These are phyloP conservation scores for Eutrema heterophyllum DNA, from an alignment of 345 rosid genomes.

Conservation along the genomic window DNA sequence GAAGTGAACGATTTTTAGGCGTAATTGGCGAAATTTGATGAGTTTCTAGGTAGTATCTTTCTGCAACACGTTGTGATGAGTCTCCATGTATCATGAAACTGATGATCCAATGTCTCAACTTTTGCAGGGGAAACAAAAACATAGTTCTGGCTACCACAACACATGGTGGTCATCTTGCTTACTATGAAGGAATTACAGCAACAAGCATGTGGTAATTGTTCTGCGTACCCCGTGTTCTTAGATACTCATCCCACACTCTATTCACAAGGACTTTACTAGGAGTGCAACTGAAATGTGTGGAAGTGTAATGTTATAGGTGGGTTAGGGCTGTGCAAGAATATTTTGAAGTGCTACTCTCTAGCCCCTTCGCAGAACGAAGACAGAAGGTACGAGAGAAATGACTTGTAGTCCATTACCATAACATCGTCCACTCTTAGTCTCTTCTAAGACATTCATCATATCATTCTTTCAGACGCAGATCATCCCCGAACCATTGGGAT, in stretches of 20 bases:
- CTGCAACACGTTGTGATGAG: not conserved
- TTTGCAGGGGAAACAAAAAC: constrained; percentile 60
- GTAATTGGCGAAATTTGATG: not conserved
- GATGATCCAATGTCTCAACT: constrained; percentile 14
- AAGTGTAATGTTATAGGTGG: constrained; percentile 57
- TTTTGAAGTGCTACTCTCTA: constrained; percentile 55
- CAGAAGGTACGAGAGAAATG: constrained; percentile 15
- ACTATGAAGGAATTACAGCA: constrained; percentile 78
- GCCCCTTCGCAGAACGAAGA: constrained; percentile 38
- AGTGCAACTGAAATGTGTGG: not conserved
- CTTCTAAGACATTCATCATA: not conserved
- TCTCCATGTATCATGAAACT: not conserved
- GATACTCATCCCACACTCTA: not conserved
- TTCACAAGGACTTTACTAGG: not conserved
- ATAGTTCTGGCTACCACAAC: constrained; percentile 59
- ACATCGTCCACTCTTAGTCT: not conserved
- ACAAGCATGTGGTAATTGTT: constrained; percentile 56
- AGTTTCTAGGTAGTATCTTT: constrained; percentile 1
- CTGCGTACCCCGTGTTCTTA: not conserved
- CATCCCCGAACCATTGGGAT: constrained; percentile 25
- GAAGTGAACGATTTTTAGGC: not conserved
- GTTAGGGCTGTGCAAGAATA: constrained; percentile 68
- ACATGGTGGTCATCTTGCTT: constrained; percentile 93
- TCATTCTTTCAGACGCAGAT: constrained; percentile 14
- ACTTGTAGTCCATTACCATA: not conserved